A percentile compares a stretch with the other conserved stretches of the same genome.
These are phyloP conservation scores for Pseudocercospora crystallina DNA, from an alignment of 2,329 filamentous ascomycete species.

Conservation along the genomic window DNA sequence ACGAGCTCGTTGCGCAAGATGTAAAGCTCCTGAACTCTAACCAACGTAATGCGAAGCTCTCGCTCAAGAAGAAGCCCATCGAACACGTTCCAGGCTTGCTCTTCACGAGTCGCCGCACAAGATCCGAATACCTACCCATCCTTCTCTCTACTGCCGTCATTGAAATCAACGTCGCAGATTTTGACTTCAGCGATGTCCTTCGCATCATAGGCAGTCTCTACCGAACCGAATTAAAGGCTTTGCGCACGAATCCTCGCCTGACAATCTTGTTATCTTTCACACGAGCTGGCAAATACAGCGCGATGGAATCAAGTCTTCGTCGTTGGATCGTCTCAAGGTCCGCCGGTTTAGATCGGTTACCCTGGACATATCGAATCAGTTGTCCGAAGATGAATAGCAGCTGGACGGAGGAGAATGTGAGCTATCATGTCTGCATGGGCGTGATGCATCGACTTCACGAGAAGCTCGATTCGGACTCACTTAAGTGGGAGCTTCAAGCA, in stretches of 20 bases:
- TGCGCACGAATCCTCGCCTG: conserved; percentile 26
- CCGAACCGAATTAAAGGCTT: conserved; percentile 29
- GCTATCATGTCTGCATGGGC: conserved; percentile 1
- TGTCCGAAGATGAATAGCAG: background rate
- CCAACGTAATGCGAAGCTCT: background rate
- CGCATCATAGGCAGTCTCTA: conserved; percentile 27
- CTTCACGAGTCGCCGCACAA: conserved; percentile 25
- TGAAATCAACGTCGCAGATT: conserved; percentile 22
- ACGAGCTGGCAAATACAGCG: conserved; percentile 11
- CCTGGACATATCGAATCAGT: conserved; percentile 27
- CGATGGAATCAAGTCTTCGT: conserved; percentile 16
- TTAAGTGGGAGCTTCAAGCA: conserved; percentile 24
- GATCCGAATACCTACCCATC: conserved; percentile 29
- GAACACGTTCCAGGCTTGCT: conserved; percentile 26
- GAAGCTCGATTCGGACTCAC: conserved; percentile 15
- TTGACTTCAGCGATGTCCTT: conserved; percentile 29
- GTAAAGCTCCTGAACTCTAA: conserved; percentile 15
- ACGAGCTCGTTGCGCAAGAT: conserved; percentile 21
- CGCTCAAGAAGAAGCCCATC: background rate
- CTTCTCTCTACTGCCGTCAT: conserved; percentile 27
- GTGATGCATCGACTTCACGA: background rate
- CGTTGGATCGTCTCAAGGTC: conserved; percentile 26
- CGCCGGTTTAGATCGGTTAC: conserved; percentile 24
- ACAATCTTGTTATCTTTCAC: conserved; percentile 14
- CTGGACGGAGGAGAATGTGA: background rate